Base-by-base conservation (phyloP, 208 protist species). In the Trypanosoma brucei region DNA sequence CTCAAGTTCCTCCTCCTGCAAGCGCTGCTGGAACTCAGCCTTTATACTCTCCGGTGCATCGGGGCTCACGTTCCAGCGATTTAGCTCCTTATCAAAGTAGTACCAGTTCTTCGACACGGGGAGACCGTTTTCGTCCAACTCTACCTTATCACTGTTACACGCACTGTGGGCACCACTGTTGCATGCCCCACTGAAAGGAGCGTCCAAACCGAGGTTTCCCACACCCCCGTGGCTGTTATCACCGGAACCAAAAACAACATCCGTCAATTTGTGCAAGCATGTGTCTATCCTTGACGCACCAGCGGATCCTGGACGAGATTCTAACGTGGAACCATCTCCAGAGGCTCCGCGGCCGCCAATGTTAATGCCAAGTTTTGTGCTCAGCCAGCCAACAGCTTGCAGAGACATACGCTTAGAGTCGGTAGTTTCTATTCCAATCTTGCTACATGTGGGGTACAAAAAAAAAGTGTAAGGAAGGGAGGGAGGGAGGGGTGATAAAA, bases 41-140 rank as follows among this genome's bases (percentile, higher is more conserved):
- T 74, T 71, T 34, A 92, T 78, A 13, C 62, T 74, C 71, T 83
- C 81, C 9, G 88, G 88, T 22, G 88, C 88, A 34, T 89, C 75
- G 1, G 77, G 72, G 31, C 73, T 81, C 9, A 92, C 85, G 22
- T 81, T 79, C 85, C 88, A 94, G 54, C 84, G 82, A 45, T 79
- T 75, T 8, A 91, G 66, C 40, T 72, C 61, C 42, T 68, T 65
- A 68, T 94, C 81, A 46, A 70, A 94, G 75, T 86, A 91, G 59
- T 91, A 94, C 83, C 85, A 94, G 51, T 94, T 87, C 59, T 78
- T 83, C 8, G 79, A 78, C 30, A 92, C 61, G 5, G 88, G 88
- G 14, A 94, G 72, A 7, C 88, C 88, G 51, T 91, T 84, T 63
- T 86, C 88, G 50, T 94, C 88, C 39, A 94, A 35, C 63, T 91